These are phyloP conservation scores for Syzygium oleosum DNA, from an alignment of 345 rosid species.

Conservation along the genomic window DNA sequence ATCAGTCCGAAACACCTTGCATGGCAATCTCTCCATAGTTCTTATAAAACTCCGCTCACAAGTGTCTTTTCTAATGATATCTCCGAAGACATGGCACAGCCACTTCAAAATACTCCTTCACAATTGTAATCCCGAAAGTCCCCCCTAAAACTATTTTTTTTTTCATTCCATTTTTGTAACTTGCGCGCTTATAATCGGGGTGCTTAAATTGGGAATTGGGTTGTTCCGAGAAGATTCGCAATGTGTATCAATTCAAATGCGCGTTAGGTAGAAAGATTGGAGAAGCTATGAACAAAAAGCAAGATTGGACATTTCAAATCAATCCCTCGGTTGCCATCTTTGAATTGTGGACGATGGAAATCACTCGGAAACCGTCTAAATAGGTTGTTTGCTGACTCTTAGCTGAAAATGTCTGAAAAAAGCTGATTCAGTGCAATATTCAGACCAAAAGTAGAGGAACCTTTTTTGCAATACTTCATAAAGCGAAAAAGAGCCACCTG, in stretches of 20 bases:
- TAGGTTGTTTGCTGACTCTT: not conserved
- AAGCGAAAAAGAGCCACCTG: too few relatives aligned
- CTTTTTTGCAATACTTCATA: too few relatives aligned
- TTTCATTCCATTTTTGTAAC: not conserved
- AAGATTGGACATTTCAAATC: not conserved
- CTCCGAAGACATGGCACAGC: not conserved
- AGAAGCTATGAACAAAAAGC: not conserved
- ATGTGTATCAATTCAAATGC: not conserved
- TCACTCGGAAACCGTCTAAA: not conserved
- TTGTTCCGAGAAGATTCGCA: not conserved
- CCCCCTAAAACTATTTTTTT: too few relatives aligned
- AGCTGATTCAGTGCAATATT: not conserved
- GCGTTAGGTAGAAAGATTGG: not conserved
- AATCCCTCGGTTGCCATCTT: not conserved
- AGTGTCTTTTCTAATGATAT: not conserved
- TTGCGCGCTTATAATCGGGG: not conserved
- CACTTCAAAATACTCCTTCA: not conserved
- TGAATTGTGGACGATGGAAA: not conserved
- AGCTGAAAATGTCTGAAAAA: not conserved
- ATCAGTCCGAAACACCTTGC: fast-evolving
- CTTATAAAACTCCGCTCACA: not conserved
- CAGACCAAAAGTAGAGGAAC: not conserved
- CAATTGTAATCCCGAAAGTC: too few relatives aligned
- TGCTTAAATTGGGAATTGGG: not conserved
- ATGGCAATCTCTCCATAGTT: not conserved